Evolutionary conservation across 1,139 yeast species (phyloP).

Genomic region (Scheffersomyces insectosa): DNA sequence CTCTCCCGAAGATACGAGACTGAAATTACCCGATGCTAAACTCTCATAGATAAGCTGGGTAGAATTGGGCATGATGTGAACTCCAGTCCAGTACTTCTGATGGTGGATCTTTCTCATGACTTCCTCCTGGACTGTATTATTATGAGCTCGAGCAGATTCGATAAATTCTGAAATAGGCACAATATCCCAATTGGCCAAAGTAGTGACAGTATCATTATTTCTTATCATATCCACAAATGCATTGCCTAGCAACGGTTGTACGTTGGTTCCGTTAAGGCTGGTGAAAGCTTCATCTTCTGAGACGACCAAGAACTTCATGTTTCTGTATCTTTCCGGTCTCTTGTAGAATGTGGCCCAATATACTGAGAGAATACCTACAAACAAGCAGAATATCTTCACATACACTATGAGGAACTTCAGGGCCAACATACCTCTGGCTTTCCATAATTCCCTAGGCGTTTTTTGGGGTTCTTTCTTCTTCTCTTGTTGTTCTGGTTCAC

Average conservation of each 20-base stretch:
- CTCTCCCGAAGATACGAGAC: slow-evolving; percentile 14
- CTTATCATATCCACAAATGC: slow-evolving; percentile 28
- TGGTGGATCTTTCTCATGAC: slow-evolving; percentile 41
- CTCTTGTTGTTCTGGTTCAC: no score
- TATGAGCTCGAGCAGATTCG: slow-evolving; percentile 28
- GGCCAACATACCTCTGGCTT: not conserved
- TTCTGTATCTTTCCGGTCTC: slow-evolving; percentile 35
- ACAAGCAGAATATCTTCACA: slow-evolving; percentile 18
- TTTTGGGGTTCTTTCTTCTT: no score
- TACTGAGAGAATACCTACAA: slow-evolving; percentile 42
- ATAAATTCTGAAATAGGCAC: slow-evolving; percentile 27
- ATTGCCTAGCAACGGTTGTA: slow-evolving; percentile 31
- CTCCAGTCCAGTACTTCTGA: slow-evolving; percentile 55
- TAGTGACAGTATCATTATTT: slow-evolving; percentile 13
- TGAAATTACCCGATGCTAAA: slow-evolving; percentile 21
- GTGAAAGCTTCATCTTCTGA: slow-evolving; percentile 39
- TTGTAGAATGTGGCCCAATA: slow-evolving; percentile 63
- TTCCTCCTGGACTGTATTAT: slow-evolving; percentile 35
- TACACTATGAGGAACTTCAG: not conserved
- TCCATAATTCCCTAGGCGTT: no score
- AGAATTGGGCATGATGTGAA: slow-evolving; percentile 47
- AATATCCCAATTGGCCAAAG: slow-evolving; percentile 43
- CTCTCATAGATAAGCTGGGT: slow-evolving; percentile 38
- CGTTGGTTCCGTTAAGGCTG: slow-evolving; percentile 16
- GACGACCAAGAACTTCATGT: slow-evolving; percentile 48